Conservation (phyloP, 306 rosid genomes). For the Vigna radiata region DNA sequence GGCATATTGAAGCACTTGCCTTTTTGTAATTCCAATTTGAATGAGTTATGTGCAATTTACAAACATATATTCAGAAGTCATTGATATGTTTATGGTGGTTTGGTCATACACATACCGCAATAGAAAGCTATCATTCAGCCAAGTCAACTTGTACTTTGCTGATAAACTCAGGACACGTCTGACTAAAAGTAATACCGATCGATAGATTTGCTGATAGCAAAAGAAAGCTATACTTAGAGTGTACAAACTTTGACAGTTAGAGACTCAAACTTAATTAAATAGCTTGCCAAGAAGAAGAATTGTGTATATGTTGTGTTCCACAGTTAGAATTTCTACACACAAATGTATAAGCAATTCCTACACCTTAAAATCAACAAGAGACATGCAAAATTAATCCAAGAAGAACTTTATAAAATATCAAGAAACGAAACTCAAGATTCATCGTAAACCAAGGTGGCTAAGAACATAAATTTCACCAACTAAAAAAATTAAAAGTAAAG, state of each 20-base stretch:
- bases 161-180: neutral
- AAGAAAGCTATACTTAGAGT: neutral
- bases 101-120: neutral
- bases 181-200: constrained; percentile 5
- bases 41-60: constrained; percentile 5
- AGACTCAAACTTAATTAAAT: constrained; percentile 11
- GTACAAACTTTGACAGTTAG: neutral
- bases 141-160: constrained; percentile 1
- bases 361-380: constrained; percentile 1
- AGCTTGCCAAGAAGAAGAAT: neutral
- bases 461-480: neutral
- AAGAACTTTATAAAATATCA: constrained; percentile 3
- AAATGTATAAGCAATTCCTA: constrained; percentile 15
- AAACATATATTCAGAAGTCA: constrained; percentile 22
- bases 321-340: neutral
- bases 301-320: neutral
- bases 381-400: neutral
- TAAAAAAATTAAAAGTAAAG: neutral
- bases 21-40: constrained; percentile 18
- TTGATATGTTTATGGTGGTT: constrained; percentile 9
- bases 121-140: constrained; percentile 9
- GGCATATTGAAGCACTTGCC: neutral
- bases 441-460: neutral
- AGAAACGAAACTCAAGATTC: constrained; percentile 20
- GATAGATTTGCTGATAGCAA: no score